A percentile compares a stretch with the other conserved stretches of the same genome.
Evolutionary conservation across 164 flowering plant species (phyloP).

Genomic region (Sextonia rubra): DNA sequence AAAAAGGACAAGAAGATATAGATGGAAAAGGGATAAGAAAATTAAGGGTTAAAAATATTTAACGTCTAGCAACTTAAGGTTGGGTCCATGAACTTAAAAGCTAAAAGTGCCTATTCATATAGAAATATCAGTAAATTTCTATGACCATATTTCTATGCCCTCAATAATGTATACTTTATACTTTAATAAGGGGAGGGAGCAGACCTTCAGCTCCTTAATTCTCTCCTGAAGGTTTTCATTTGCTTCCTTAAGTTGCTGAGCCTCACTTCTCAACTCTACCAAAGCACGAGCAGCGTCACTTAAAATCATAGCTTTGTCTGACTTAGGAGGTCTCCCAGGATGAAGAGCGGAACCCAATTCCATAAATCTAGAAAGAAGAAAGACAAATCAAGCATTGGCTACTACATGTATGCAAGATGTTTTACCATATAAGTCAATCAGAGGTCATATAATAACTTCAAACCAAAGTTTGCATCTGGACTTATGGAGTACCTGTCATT

Average conservation of each 20-base stretch:
- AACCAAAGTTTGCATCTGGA: background rate
- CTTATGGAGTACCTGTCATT: constrained; percentile 51
- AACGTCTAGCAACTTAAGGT: no score
- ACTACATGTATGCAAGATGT: background rate
- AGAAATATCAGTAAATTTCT: no score
- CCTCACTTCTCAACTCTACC: constrained; percentile 66
- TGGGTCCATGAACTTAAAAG: no score
- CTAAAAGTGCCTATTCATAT: no score
- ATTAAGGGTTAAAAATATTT: no score
- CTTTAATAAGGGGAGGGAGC: background rate
- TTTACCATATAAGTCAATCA: no score
- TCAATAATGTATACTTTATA: no score
- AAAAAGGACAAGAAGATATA: no score
- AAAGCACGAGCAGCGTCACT: constrained; percentile 86
- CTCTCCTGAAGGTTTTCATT: constrained; percentile 74
- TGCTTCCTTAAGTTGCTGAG: constrained; percentile 77
- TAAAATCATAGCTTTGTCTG: constrained; percentile 80
- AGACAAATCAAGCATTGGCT: background rate
- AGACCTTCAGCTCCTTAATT: constrained; percentile 84
- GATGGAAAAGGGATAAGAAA: no score
- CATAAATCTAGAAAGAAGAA: constrained; percentile 48
- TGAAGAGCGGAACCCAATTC: constrained; percentile 77
- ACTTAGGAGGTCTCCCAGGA: constrained; percentile 85
- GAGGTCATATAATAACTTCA: no score
- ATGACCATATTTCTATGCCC: no score